These are phyloP conservation scores for Phoenix roebelenii DNA, from an alignment of 176 grass and related monocot species.

Conservation along the genomic window DNA sequence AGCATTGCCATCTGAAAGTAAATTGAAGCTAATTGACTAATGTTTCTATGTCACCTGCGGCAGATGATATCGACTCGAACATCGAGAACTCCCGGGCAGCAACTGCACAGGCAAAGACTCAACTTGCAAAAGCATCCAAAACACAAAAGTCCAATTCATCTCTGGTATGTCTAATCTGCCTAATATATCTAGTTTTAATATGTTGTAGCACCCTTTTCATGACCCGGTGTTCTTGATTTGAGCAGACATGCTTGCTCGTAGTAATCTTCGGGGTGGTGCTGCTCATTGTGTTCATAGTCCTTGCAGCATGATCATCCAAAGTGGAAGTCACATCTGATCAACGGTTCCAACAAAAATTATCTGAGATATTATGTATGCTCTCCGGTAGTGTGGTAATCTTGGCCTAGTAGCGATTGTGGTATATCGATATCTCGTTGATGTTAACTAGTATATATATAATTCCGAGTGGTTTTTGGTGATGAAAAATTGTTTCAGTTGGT, in stretches of 20 bases:
- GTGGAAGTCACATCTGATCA: too few species aligned
- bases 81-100: conserved; percentile 62
- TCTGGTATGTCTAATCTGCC: conserved; percentile 27
- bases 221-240: background rate
- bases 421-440: too few species aligned
- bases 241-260: conserved; percentile 40
- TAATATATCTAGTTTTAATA: background rate
- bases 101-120: conserved; percentile 50
- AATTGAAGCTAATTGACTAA: conserved; percentile 14
- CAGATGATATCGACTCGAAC: conserved; percentile 79
- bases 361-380: background rate
- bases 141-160: conserved; percentile 89
- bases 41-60: background rate
- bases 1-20: background rate
- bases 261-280: conserved; percentile 40
- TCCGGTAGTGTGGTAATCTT: too few species aligned
- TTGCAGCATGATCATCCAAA: conserved; percentile 21
- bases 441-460: too few species aligned
- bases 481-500: too few species aligned
- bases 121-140: conserved; percentile 58
- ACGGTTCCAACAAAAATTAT: too few species aligned
- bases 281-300: conserved; percentile 45
- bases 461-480: too few species aligned
- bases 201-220: background rate
- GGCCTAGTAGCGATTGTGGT: too few species aligned